These are phyloP conservation scores for Tulasnella calospora DNA, from an alignment of 768 basidiomycete species.

Conservation along the genomic window DNA sequence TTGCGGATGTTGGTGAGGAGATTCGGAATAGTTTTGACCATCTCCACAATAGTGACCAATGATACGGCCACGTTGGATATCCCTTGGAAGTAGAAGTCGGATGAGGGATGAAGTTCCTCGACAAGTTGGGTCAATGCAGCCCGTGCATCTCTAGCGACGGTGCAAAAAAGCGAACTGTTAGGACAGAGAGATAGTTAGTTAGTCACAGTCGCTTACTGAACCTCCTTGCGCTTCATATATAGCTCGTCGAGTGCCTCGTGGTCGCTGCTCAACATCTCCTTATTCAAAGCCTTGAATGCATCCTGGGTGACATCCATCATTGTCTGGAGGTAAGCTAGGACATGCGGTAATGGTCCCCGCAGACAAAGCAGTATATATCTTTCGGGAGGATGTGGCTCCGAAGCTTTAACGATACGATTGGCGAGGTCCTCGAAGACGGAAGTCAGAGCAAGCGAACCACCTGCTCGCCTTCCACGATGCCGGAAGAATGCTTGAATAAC, in stretches of 20 bases:
- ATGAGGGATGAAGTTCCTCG: neutral
- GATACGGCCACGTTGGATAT: neutral
- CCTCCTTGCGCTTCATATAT: neutral
- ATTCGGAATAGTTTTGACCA: neutral
- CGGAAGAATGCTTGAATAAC: slow-evolving; percentile 1
- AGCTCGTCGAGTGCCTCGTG: neutral
- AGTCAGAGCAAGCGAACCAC: neutral
- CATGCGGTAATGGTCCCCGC: neutral
- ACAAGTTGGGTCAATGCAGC: neutral
- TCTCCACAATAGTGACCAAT: neutral
- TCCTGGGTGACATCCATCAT: neutral
- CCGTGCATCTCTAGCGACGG: too few relatives aligned
- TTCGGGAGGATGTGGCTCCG: neutral
- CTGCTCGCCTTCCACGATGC: neutral
- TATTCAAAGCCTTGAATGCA: neutral
- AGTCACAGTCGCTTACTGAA: neutral
- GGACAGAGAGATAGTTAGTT: neutral
- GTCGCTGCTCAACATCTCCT: neutral
- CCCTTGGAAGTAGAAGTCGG: neutral
- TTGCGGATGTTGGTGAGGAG: neutral
- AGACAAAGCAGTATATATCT: neutral
- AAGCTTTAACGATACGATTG: too few relatives aligned
- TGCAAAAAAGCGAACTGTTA: neutral
- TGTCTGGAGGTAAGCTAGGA: neutral
- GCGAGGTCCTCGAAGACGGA: neutral